Percentiles rank a stretch among this genome's conserved stretches.
Evolutionary conservation across 1,284 basidiomycete genomes (phyloP).

Genomic region (Ceratobasidium sp.): DNA sequence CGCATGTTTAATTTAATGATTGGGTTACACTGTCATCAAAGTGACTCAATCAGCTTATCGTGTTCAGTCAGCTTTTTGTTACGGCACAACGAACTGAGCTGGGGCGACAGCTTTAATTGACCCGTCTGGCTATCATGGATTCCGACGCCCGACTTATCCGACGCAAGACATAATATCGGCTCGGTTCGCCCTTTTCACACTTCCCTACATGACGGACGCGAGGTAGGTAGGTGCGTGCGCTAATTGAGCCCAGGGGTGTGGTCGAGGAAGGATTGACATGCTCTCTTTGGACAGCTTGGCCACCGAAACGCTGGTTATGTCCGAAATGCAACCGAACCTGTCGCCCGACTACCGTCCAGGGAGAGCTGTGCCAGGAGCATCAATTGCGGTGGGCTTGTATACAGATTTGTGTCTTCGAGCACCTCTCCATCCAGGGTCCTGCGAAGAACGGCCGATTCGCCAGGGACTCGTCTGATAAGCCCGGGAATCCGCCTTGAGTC

Average conservation of each 20-base stretch:
- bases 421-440: slow-evolving; percentile 7
- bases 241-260: slow-evolving; percentile 32
- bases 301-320: slow-evolving; percentile 36
- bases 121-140: slow-evolving; percentile 1
- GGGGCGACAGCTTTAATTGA: neutral
- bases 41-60: slow-evolving; percentile 26
- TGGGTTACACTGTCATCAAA: slow-evolving; percentile 2
- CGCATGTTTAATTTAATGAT: slow-evolving; percentile 23
- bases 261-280: slow-evolving; percentile 34
- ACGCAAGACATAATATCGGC: slow-evolving; percentile 23
- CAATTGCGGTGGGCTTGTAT: slow-evolving; percentile 7
- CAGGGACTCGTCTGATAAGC: slow-evolving; percentile 20
- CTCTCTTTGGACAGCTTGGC: slow-evolving; percentile 39
- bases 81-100: slow-evolving; percentile 1
- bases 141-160: slow-evolving; percentile 5
- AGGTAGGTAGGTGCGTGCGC: slow-evolving; percentile 11
- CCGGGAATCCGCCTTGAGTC: slow-evolving; percentile 11
- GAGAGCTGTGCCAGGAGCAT: slow-evolving; percentile 28
- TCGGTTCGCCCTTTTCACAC: slow-evolving; percentile 23
- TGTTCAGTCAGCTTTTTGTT: neutral
- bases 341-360: neutral
- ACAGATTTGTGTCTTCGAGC: slow-evolving; percentile 13
- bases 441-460: neutral
- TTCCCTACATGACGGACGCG: slow-evolving; percentile 17
- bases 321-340: slow-evolving; percentile 37